These are phyloP conservation scores for Trichoderma sp. DNA, from an alignment of 2,329 filamentous ascomycete species.

Conservation along the genomic window DNA sequence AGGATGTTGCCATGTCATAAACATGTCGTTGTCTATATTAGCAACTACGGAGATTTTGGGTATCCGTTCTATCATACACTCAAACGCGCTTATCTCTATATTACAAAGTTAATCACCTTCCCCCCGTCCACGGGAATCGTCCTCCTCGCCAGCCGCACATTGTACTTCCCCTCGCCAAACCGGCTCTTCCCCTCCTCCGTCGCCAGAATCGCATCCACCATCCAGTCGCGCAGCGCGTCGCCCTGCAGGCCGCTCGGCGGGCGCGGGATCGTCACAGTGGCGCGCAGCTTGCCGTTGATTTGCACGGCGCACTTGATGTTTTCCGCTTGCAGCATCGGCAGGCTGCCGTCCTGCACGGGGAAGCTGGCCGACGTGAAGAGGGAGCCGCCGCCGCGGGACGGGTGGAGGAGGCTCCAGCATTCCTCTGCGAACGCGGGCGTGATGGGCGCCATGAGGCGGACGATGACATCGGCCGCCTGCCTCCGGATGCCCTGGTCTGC, in stretches of 20 bases:
- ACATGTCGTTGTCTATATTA: slow-evolving; percentile 17
- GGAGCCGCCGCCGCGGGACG: slow-evolving; percentile 37
- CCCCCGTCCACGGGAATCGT: slow-evolving; percentile 68
- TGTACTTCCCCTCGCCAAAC: slow-evolving; percentile 51
- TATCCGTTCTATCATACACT: slow-evolving; percentile 24
- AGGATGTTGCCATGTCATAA: slow-evolving; percentile 2
- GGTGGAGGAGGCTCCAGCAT: slow-evolving; percentile 67
- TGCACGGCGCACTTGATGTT: slow-evolving; percentile 67
- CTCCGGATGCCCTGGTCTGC: slow-evolving; percentile 49
- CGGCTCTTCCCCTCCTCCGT: slow-evolving; percentile 62
- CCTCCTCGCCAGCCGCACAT: slow-evolving; percentile 59
- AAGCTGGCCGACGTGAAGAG: slow-evolving; percentile 57
- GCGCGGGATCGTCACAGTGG: slow-evolving; percentile 65
- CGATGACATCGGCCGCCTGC: slow-evolving; percentile 56
- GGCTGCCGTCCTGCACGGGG: slow-evolving; percentile 57
- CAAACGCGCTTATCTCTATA: slow-evolving; percentile 40
- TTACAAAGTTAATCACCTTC: slow-evolving; percentile 74
- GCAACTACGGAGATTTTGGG: slow-evolving; percentile 16
- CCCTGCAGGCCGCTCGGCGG: slow-evolving; percentile 47
- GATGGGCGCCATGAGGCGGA: slow-evolving; percentile 77
- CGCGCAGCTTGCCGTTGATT: slow-evolving; percentile 76
- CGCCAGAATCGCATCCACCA: slow-evolving; percentile 62
- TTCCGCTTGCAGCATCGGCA: slow-evolving; percentile 53
- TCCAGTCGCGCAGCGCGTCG: slow-evolving; percentile 58
- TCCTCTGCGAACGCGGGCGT: slow-evolving; percentile 81